phyloP scores from a whole-genome alignment of 176 grass and related monocot species.

The Hyparrhenia diplandra region DNA sequence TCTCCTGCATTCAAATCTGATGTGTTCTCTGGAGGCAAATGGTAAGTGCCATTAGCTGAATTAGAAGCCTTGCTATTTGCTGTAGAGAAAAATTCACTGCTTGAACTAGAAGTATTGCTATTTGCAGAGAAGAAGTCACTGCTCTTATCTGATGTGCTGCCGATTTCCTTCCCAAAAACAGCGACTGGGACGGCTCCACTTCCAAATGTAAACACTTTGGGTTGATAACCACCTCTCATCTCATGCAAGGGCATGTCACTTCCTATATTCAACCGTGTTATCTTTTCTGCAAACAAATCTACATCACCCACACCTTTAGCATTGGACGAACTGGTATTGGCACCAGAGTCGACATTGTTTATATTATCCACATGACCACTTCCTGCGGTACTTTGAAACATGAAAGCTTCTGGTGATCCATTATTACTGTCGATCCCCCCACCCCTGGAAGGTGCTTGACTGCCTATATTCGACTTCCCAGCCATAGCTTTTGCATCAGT shows the following conservation, averaged over 20 bases:
- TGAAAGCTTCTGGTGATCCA: background rate
- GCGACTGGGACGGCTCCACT: slow-evolving; percentile 1
- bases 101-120: slow-evolving; percentile 13
- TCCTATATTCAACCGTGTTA: slow-evolving; percentile 50
- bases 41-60: slow-evolving; percentile 1
- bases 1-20: slow-evolving; percentile 21
- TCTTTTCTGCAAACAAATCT: slow-evolving; percentile 33
- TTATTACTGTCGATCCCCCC: background rate
- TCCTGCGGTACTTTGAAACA: background rate
- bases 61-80: slow-evolving; percentile 3
- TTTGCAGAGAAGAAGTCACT: slow-evolving; percentile 4
- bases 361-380: background rate
- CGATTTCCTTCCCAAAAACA: slow-evolving; percentile 26
- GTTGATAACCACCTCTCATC: slow-evolving; percentile 31
- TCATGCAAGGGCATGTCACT: slow-evolving; percentile 29
- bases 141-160: slow-evolving; percentile 22
- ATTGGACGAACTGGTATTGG: slow-evolving; percentile 8
- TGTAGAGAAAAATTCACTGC: slow-evolving; percentile 8
- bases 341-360: background rate
- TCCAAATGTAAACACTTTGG: slow-evolving; percentile 42
- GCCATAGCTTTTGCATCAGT: slow-evolving; percentile 1
- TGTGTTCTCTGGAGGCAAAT: background rate
- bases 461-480: slow-evolving; percentile 3
- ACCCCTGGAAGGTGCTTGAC: background rate
- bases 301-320: slow-evolving; percentile 1